Base-by-base conservation (phyloP, 23 red algal genomes). In the Agarophyton chilense region DNA sequence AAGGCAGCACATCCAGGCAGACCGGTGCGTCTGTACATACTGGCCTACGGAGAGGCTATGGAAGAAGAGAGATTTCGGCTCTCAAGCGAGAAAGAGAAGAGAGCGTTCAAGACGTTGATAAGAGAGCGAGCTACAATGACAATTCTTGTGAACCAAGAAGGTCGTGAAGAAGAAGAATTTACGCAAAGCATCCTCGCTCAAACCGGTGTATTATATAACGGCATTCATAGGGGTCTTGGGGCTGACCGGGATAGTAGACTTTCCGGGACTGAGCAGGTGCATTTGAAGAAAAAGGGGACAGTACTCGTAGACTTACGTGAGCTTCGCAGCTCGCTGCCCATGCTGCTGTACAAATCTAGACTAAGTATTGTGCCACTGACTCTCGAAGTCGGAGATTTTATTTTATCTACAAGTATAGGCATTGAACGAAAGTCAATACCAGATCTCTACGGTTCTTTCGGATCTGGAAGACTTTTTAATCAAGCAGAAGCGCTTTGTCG, bases 371-470 rank as follows among this genome's bases (percentile, higher is more conserved):
- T 90, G 4, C 93, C 97, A 22, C 25, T 89, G 8, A 99, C 97
- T 47, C 83, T 99, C 47, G 81, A 86, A 65, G 89, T 95, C 31
- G 97, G 93, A 21, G 97, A 99, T 50, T 99, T 96, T 51, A 88
- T 99, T 32, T 79, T 99, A 42, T 92, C 88, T 31, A 89, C 80
- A 76, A 79, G 81, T 24, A 90, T 99, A 65, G 87, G 78, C 32
- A 92, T 99, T 53, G 97, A 99, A 83, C 94, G 97, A 62, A 99
- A 99, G 64, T 92, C 87, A 6, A 70, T 96, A 12, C 61, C 89
- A 54, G 97, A 99, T 64, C 77, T 99, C 34, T 81, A 71, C 24
- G 81, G 80, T 13, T 99, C 97, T 11, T 89, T 99, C 44, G 55
- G 36, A 38, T 91, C 93, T 60, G 97, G 97, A 19, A 81, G 97